Conservation (phyloP, 2,329 filamentous ascomycete genomes). For the Chaetomiaceae sp. region DNA sequence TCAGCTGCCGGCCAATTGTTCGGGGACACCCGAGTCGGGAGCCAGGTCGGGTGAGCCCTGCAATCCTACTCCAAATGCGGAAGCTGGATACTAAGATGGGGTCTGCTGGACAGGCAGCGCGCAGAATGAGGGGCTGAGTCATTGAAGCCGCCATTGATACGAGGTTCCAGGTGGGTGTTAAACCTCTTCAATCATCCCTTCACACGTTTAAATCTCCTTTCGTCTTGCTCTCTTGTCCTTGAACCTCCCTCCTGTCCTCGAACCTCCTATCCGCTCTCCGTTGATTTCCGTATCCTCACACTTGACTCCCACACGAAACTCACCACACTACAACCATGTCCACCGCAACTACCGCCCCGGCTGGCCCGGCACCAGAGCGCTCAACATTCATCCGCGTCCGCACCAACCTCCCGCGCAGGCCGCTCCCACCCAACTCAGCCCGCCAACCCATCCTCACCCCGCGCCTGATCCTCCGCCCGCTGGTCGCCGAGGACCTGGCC, state of each 20-base stretch:
- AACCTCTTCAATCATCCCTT: neutral
- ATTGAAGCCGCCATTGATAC: neutral
- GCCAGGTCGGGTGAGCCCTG: neutral
- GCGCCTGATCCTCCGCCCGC: constrained; percentile 52
- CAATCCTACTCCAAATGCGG: constrained; percentile 13
- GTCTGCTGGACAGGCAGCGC: neutral
- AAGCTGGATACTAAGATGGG: constrained; percentile 5
- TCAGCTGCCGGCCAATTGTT: neutral
- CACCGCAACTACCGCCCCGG: neutral
- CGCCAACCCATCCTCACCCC: constrained; percentile 44
- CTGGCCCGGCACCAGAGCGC: constrained; percentile 14
- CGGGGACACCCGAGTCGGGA: neutral
- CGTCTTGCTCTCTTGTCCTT: neutral
- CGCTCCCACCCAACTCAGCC: constrained; percentile 38
- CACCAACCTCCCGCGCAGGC: constrained; percentile 43
- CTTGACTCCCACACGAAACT: neutral
- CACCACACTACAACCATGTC: neutral
- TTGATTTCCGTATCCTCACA: too few relatives aligned
- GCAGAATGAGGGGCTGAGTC: neutral
- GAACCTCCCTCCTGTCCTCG: neutral
- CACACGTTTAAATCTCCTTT: too few relatives aligned
- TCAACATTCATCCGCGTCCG: constrained; percentile 38
- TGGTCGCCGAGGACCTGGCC: constrained; percentile 45
- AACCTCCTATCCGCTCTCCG: neutral
- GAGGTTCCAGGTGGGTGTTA: neutral